Base-by-base conservation (phyloP, 2,329 filamentous ascomycete genomes). In the Penicillium sp. region DNA sequence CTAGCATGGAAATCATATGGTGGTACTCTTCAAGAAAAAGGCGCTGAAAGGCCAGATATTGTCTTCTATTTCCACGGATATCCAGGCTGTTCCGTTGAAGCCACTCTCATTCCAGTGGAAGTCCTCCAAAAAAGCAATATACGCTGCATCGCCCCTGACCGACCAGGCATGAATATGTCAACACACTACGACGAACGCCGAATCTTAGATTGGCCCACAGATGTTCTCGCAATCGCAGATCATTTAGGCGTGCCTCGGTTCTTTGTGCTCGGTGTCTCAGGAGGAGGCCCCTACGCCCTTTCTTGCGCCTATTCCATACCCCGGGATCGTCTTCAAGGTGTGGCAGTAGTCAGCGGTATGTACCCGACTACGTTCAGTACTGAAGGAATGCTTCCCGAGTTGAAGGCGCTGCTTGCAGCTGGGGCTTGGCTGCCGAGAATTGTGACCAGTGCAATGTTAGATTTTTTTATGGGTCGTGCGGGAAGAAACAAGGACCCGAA, bases 201-300 rank as follows among this genome's bases (percentile, higher is more conserved):
- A 7, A 55, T 59, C n/a, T 45, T 56, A 16, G 57, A 59, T 39
- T 59, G 57, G 57, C 57, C 57, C 6, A 39, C 42, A 23, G 57
- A 56, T 16, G 45, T 59, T 16, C 37, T 59, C 9, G 53, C 57
- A 25, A 23, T 59, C 23, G 43, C 46, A 10, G 50, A 59, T 31
- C 42, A 59, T 26, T 46, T 59, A 8, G 3, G 25, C 19, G 53
- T 59, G 13, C 14, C 50, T 13, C 53, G 42, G 25, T 56, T 56
- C 42, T 56, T 43, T 27, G 23, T 59, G 11, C 21, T 59, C 3
- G 57, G 57, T 7, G 42, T 46, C 25, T 59, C 57, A 13, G 57
- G 57, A 2, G 57, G 57, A 23, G 35, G 26, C 1, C 53, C 57
- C 3, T 59, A 59, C 16, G 57, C 53, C 9, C 46, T 59, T 7